A percentile compares a stretch with the other conserved stretches of the same genome.
Evolutionary conservation across 2,329 filamentous ascomycete species (phyloP).

Genomic region (Calcarisporium arbuscula): DNA sequence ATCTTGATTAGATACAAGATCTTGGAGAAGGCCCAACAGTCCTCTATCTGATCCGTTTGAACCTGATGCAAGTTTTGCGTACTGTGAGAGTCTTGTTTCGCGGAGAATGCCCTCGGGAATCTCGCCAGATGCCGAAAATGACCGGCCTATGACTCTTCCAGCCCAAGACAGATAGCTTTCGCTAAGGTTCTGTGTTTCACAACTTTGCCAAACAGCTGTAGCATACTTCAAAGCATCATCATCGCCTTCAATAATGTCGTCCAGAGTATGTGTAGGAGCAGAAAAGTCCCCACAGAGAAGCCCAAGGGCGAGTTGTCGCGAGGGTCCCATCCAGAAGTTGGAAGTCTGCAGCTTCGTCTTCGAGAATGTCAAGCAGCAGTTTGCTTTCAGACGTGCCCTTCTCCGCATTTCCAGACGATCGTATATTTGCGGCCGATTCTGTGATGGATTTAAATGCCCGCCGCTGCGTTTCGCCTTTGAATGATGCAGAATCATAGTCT

Average conservation of each 20-base stretch:
- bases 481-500: slow-evolving; percentile 50
- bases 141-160: slow-evolving; percentile 74
- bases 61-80: slow-evolving; percentile 38
- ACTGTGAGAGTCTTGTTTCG: slow-evolving; percentile 51
- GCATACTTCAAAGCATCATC: slow-evolving; percentile 54
- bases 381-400: slow-evolving; percentile 69
- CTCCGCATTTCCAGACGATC: slow-evolving; percentile 62
- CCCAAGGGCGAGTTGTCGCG: slow-evolving; percentile 62
- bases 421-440: slow-evolving; percentile 60
- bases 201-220: slow-evolving; percentile 69
- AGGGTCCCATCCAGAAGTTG: slow-evolving; percentile 64
- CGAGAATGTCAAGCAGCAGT: slow-evolving; percentile 71
- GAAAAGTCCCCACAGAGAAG: slow-evolving; percentile 73
- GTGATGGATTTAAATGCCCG: slow-evolving; percentile 62
- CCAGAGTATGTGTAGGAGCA: slow-evolving; percentile 32
- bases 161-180: slow-evolving; percentile 77
- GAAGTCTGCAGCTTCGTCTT: slow-evolving; percentile 57
- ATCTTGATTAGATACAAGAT: slow-evolving; percentile 53
- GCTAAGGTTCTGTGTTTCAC: slow-evolving; percentile 56
- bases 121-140: slow-evolving; percentile 70
- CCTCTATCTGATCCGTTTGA: slow-evolving; percentile 55
- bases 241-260: slow-evolving; percentile 67
- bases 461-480: slow-evolving; percentile 41
- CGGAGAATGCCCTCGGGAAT: slow-evolving; percentile 54
- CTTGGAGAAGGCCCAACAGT: slow-evolving; percentile 55